Conservation (phyloP, 1,284 basidiomycete species). For the Ceratobasidium sp. region DNA sequence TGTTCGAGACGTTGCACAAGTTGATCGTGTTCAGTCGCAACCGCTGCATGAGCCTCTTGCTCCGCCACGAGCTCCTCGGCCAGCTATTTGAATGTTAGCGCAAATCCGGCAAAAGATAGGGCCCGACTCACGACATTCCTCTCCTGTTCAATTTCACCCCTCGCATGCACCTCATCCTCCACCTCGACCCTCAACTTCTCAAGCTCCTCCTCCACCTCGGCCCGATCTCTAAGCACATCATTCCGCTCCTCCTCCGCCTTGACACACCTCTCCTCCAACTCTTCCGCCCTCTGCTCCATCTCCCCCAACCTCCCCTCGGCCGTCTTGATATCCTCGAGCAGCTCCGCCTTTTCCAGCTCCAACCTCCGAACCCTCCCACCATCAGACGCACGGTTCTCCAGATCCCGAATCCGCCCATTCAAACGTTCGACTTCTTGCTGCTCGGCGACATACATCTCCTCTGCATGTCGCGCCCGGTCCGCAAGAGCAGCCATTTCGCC, state of each 20-base stretch:
- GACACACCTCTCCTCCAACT: constrained; percentile 26
- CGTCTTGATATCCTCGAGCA: constrained; percentile 14
- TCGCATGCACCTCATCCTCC: constrained; percentile 30
- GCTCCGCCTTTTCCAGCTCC: constrained; percentile 19
- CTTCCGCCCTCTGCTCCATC: constrained; percentile 16
- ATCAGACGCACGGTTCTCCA: not conserved
- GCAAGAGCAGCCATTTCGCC: constrained; percentile 33
- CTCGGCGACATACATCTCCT: constrained; percentile 33
- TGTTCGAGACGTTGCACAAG: constrained; percentile 20
- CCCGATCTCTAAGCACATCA: constrained; percentile 29
- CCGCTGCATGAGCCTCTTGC: constrained; percentile 23
- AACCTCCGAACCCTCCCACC: not conserved
- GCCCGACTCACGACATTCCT: constrained; percentile 16
- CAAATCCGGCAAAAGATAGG: not conserved
- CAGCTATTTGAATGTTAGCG: not conserved
- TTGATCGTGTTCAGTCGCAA: constrained; percentile 22
- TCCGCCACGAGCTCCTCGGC: constrained; percentile 15
- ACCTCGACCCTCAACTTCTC: constrained; percentile 28
- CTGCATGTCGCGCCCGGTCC: constrained; percentile 38
- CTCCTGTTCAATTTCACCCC: constrained; percentile 30
- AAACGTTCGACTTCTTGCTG: constrained; percentile 18
- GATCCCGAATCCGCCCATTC: not conserved
- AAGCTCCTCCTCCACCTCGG: constrained; percentile 41
- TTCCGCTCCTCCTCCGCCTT: constrained; percentile 24
- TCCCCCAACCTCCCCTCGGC: constrained; percentile 24